Base-by-base conservation (phyloP, 73 alveolate genomes). In the Tetrahymena malaccensis region DNA sequence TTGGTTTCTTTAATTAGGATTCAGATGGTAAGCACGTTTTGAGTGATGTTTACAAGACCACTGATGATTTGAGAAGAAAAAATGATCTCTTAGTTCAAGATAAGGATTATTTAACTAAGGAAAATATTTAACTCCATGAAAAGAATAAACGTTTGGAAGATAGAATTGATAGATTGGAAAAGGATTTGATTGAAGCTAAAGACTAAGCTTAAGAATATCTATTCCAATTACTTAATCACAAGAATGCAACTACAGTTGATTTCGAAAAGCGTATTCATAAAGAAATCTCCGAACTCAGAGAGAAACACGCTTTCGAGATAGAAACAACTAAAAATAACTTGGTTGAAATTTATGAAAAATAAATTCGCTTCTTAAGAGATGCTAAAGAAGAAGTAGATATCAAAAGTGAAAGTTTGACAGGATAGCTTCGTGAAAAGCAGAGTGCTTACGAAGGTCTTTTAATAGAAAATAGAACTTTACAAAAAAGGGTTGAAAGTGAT, bases 11-110 rank as follows among this genome's bases (percentile, higher is more conserved):
- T 35, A 34, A 50, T 16, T 33, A 35, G 94, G 96, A 93, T 93
- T 95, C 94, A 22, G 93, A 70, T 43, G 85, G 93, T 35, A 16
- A 93, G 55, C 93, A 94, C 13, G 94, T 34, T 9, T 95, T 83
- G 22, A 43, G 95, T 44, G 97, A 94, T 58, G 97, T 93, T 33
- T 43, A 35, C 34, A 93, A 93, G 21, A 55, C 94, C 17, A 58
- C 93, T 31, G 94, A 95, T 70, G 99, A 98, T 25, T 85, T 96
- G 34, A 93, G 93, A 55, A 94, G 98, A 43, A 97, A 97, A 85
- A 98, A 97, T 21, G 99, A 98, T 94, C 84, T 98, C 34, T 94
- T 97, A 11, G 96, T 84, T 95, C 96, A 97, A 94, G 99, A 98
- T 93, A 98, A 98, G 93, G 96, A 96, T 43, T 98, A 95, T 95